Conservation (phyloP, 139 green algal species). For the Pleodorina starrii region DNA sequence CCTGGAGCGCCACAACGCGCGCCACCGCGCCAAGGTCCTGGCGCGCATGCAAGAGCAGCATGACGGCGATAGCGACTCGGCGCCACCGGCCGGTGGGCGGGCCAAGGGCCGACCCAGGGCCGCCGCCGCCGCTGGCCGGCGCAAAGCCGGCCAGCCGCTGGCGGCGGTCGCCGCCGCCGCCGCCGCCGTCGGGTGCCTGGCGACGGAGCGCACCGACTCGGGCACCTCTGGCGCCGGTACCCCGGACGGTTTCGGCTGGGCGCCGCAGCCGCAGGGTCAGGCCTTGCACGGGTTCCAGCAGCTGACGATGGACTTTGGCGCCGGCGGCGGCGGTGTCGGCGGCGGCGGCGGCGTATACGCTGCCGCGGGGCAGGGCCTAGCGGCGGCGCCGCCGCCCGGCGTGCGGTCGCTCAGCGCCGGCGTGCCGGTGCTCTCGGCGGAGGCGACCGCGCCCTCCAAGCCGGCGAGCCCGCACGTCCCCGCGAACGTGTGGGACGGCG, state of each 20-base stretch:
- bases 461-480: background rate
- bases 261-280: background rate
- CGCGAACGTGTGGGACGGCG: background rate
- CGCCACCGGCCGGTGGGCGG: too few species aligned
- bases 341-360: background rate
- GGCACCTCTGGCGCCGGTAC: background rate
- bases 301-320: too few species aligned
- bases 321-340: background rate
- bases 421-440: background rate
- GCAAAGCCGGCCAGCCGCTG: background rate
- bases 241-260: too few species aligned
- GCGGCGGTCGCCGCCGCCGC: background rate
- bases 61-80: background rate
- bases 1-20: slow-evolving; percentile 44
- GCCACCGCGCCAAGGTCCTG: slow-evolving; percentile 44
- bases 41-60: background rate
- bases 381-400: too few species aligned
- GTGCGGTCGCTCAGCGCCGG: background rate
- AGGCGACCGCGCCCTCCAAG: background rate
- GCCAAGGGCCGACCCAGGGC: background rate
- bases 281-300: too few species aligned
- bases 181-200: background rate
- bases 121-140: background rate
- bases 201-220: background rate
- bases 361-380: too few species aligned